Evolutionary conservation across 2,329 filamentous ascomycete species (phyloP).

Genomic region (Mycosphaerelloides madeirae): DNA sequence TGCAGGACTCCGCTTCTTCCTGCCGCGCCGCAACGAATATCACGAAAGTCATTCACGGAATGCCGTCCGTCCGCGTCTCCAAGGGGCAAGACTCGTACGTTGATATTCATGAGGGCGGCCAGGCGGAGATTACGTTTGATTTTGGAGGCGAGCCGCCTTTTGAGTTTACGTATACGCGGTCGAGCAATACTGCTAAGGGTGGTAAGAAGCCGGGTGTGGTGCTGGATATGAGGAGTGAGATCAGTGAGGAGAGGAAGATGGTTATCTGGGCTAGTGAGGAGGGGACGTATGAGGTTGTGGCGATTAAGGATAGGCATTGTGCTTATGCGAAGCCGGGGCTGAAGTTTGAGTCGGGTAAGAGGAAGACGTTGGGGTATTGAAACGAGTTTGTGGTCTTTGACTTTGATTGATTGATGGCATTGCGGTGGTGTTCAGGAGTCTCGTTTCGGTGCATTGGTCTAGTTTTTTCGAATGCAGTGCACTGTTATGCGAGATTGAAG

Average conservation of each 20-base stretch:
- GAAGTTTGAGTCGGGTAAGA: slow-evolving; percentile 30
- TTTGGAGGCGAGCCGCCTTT: slow-evolving; percentile 96
- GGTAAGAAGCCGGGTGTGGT: slow-evolving; percentile 65
- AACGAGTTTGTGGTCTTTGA: too few species aligned
- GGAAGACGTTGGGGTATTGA: slow-evolving; percentile 35
- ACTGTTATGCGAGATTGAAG: too few species aligned
- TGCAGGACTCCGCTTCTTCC: slow-evolving; percentile 82
- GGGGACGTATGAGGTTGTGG: slow-evolving; percentile 94
- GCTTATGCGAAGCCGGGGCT: slow-evolving; percentile 72
- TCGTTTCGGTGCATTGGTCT: too few species aligned
- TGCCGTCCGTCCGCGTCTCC: slow-evolving; percentile 86
- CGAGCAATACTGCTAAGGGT: slow-evolving; percentile 74
- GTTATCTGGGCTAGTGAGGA: slow-evolving; percentile 82
- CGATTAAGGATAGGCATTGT: slow-evolving; percentile 90
- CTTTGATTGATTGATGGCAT: too few species aligned
- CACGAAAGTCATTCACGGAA: slow-evolving; percentile 78
- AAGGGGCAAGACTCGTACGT: slow-evolving; percentile 74
- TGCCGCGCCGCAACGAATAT: slow-evolving; percentile 78
- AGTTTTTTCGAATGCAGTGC: too few species aligned
- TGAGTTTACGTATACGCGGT: slow-evolving; percentile 94
- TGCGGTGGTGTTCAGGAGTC: too few species aligned
- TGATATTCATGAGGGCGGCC: slow-evolving; percentile 94
- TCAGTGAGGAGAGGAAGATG: slow-evolving; percentile 76
- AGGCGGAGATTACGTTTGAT: slow-evolving; percentile 88
- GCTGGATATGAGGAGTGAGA: slow-evolving; percentile 85